Evolutionary conservation across 179 eudicot genomes (phyloP).

Genomic region (Pouteria campechiana): DNA sequence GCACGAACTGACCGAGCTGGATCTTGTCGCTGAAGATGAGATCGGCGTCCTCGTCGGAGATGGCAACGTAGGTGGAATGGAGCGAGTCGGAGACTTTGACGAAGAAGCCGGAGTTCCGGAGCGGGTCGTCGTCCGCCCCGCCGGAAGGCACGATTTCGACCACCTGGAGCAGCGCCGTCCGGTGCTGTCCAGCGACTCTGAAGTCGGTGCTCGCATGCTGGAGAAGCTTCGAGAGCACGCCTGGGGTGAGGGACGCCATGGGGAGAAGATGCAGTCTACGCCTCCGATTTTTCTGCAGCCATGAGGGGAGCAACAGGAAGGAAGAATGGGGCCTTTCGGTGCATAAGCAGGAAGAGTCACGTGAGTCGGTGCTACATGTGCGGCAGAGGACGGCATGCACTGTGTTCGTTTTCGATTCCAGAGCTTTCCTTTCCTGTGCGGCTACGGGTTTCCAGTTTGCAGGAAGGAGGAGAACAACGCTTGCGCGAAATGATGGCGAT

Average conservation of each 20-base stretch:
- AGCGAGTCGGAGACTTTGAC: constrained; percentile 77
- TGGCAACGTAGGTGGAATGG: constrained; percentile 74
- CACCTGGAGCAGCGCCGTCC: constrained; percentile 66
- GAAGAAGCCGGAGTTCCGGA: constrained; percentile 53
- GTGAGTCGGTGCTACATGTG: too few species aligned
- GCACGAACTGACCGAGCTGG: constrained; percentile 67
- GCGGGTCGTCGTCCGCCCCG: constrained; percentile 50
- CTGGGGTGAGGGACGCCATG: constrained; percentile 54
- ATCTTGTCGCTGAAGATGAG: constrained; percentile 60
- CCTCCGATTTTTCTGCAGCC: too few species aligned
- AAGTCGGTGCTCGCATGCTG: constrained; percentile 44
- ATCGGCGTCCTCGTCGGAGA: constrained; percentile 51
- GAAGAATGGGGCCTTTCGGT: too few species aligned
- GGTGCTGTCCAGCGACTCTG: constrained; percentile 71
- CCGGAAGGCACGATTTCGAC: constrained; percentile 62
- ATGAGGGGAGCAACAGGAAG: too few species aligned
- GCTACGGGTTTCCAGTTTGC: too few species aligned
- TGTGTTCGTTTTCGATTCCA: too few species aligned
- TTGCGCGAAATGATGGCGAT: too few species aligned
- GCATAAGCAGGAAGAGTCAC: too few species aligned
- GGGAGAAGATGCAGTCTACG: background rate
- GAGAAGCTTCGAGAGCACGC: constrained; percentile 51
- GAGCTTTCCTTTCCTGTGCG: too few species aligned
- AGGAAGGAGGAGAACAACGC: too few species aligned
- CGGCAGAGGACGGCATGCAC: too few species aligned